Evolutionary conservation across 371 early-diverging fungal genomes (phyloP).

Genomic region (Syncephalastrum racemosum): DNA sequence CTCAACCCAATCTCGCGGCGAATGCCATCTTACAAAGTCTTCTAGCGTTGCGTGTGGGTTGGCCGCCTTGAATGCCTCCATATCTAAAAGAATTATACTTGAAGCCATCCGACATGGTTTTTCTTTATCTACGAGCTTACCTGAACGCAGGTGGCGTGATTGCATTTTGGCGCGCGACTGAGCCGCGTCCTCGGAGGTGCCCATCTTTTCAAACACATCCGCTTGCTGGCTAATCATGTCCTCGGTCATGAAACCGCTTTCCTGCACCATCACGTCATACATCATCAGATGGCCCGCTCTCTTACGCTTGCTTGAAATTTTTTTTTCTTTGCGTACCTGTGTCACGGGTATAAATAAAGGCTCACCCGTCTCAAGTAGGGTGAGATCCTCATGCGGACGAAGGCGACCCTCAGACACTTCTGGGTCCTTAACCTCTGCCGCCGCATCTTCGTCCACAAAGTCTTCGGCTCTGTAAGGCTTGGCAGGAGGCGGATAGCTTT

Average conservation of each 20-base stretch:
- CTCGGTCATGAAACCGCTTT: conserved; percentile 84
- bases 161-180: conserved; percentile 78
- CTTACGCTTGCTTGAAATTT: background rate
- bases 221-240: conserved; percentile 88
- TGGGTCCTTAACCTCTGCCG: conserved; percentile 26
- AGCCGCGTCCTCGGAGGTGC: conserved; percentile 71
- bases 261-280: conserved; percentile 28
- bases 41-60: conserved; percentile 78
- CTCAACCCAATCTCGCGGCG: conserved; percentile 83
- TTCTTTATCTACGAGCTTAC: conserved; percentile 12
- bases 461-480: background rate
- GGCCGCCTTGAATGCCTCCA: conserved; percentile 86
- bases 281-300: background rate
- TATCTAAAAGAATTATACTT: conserved; percentile 40
- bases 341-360: conserved; percentile 72
- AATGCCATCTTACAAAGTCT: conserved; percentile 97
- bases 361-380: conserved; percentile 51
- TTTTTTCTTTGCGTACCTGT: conserved; percentile 44
- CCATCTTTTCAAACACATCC: conserved; percentile 72
- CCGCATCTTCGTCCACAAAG: conserved; percentile 7
- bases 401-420: conserved; percentile 32
- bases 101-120: background rate
- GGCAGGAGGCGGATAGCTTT: conserved; percentile 15
- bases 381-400: conserved; percentile 26
- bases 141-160: conserved; percentile 76